These are phyloP conservation scores for Jacaranda copaia DNA, from an alignment of 257 asterid genomes.

Conservation along the genomic window DNA sequence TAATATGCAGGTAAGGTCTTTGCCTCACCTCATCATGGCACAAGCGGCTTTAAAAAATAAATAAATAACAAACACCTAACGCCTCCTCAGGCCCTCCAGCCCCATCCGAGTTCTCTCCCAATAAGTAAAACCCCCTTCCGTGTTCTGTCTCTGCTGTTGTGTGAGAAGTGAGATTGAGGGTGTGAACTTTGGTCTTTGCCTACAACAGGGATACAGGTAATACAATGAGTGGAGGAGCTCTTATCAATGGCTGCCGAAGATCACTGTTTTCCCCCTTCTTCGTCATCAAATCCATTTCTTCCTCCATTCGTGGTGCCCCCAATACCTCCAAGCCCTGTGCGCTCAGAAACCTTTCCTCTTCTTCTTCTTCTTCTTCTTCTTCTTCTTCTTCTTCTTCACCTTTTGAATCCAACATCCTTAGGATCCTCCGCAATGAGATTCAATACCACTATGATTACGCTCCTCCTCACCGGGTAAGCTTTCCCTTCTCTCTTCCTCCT, in stretches of 20 bases:
- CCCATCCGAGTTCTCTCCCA: too few species aligned
- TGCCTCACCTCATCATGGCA: too few species aligned
- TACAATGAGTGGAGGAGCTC: constrained; percentile 23
- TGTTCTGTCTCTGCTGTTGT: too few species aligned
- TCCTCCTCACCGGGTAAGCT: constrained; percentile 50
- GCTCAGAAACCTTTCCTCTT: not conserved
- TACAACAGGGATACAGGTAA: not conserved
- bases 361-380: constrained; percentile 30
- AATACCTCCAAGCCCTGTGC: constrained; percentile 16
- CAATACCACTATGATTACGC: constrained; percentile 53
- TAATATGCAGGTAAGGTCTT: too few species aligned
- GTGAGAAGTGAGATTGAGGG: too few species aligned
- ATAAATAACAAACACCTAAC: too few species aligned
- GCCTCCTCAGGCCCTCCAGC: too few species aligned
- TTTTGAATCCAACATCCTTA: constrained; percentile 40
- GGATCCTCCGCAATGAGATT: constrained; percentile 48
- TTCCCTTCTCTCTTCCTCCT: not conserved
- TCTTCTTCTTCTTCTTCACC: constrained; percentile 37
- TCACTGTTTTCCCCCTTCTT: constrained; percentile 17
- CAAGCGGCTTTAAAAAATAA: too few species aligned
- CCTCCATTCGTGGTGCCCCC: constrained; percentile 25
- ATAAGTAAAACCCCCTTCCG: too few species aligned
- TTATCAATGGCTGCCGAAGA: constrained; percentile 41
- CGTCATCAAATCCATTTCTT: constrained; percentile 23
- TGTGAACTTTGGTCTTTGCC: not conserved